Percentiles rank a stretch among this genome's conserved stretches.
Conservation (phyloP, 371 early-diverging fungal genomes). For the Saksenaea vasiformis region DNA sequence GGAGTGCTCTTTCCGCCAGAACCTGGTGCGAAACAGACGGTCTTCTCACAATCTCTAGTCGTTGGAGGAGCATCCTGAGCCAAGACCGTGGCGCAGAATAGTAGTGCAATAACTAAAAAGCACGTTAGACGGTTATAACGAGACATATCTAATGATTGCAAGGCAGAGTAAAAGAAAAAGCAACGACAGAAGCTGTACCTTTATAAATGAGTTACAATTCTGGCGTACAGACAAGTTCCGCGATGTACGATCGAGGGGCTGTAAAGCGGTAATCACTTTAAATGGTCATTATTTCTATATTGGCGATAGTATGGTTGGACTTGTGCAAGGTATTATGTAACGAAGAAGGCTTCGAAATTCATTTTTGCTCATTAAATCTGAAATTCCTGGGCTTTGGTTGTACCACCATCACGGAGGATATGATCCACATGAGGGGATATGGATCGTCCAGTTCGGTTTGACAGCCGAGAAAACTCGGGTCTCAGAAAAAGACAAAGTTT, state of each 20-base stretch:
- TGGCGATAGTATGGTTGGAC: not conserved
- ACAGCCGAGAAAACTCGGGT: too few relatives aligned
- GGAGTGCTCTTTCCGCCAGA: not conserved
- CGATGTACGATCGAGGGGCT: not conserved
- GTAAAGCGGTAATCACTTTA: not conserved
- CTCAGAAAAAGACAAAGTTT: too few relatives aligned
- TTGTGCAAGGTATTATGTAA: not conserved
- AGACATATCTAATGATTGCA: not conserved
- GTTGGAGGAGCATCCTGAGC: not conserved
- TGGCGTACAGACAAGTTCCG: not conserved
- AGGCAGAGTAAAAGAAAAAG: not conserved
- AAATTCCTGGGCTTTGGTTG: too few relatives aligned
- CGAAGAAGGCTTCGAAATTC: too few relatives aligned
- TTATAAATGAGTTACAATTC: not conserved
- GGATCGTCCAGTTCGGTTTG: too few relatives aligned
- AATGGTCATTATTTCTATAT: constrained; percentile 1
- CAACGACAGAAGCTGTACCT: not conserved
- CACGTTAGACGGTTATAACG: not conserved
- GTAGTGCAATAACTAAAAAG: not conserved
- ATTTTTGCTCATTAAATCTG: too few relatives aligned
- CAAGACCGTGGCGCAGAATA: not conserved
- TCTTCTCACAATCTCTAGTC: not conserved
- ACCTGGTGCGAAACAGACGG: not conserved
- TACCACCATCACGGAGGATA: too few relatives aligned
- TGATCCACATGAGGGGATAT: too few relatives aligned